These are phyloP conservation scores for Phytophthora citricola DNA, from an alignment of 352 stramenopile species.

Conservation along the genomic window DNA sequence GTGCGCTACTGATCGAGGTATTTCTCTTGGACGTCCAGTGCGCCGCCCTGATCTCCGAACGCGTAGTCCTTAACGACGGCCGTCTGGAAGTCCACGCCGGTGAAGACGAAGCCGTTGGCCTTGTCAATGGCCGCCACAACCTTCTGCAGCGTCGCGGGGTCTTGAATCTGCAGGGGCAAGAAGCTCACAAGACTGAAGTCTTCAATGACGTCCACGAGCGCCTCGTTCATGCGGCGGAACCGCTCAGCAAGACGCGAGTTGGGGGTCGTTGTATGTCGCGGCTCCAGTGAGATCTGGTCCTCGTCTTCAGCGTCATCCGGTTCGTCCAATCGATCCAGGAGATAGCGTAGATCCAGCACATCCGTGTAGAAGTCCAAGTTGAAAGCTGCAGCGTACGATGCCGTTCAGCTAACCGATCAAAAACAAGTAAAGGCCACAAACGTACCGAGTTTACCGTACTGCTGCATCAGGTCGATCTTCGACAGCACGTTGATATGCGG, in stretches of 20 bases:
- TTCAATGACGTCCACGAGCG: constrained; percentile 86
- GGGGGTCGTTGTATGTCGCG: constrained; percentile 26
- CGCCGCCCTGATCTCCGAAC: constrained; percentile 62
- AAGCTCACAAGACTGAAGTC: constrained; percentile 90
- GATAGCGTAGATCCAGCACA: constrained; percentile 82
- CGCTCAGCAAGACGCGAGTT: constrained; percentile 47
- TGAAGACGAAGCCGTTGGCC: constrained; percentile 85
- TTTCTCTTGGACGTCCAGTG: constrained; percentile 70
- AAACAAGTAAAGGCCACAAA: neutral
- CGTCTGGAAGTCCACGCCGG: constrained; percentile 78
- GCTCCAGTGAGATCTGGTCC: constrained; percentile 46
- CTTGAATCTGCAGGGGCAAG: constrained; percentile 81
- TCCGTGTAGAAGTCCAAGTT: constrained; percentile 92
- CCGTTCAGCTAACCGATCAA: neutral
- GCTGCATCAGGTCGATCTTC: constrained; percentile 98
- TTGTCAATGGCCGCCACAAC: constrained; percentile 85
- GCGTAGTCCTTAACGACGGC: constrained; percentile 77
- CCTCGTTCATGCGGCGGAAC: constrained; percentile 87
- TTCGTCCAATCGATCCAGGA: constrained; percentile 84
- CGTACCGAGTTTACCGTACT: constrained; percentile 86
- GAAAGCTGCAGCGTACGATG: constrained; percentile 54
- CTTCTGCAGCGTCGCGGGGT: constrained; percentile 67
- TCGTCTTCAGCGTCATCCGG: constrained; percentile 57
- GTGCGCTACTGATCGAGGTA: constrained; percentile 56
- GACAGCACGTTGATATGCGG: constrained; percentile 99